Base-by-base conservation (phyloP, 768 basidiomycete genomes). In the Boletus fagicola region DNA sequence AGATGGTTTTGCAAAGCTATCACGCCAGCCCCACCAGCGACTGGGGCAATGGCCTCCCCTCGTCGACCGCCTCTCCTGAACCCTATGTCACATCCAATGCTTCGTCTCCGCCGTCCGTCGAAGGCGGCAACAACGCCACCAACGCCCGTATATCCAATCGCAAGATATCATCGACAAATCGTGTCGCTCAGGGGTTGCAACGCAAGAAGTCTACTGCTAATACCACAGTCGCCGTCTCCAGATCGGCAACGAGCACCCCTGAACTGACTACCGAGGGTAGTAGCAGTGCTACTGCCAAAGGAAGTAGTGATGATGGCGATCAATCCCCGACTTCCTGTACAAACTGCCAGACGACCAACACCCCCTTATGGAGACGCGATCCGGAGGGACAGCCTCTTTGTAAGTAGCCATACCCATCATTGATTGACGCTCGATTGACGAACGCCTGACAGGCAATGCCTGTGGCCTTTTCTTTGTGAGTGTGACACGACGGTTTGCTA, bases 341-440 rank as follows among this genome's bases (percentile, higher is more conserved):
- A 7, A 98, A 98, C 68, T 98, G 95, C 72, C 87, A 91, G 65
- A 98, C 95, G 54, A 95, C 92, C 13, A 97, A 94, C 68, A 98
- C 95, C 39, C 93, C 93, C 10, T 75, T 96, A 46, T 96, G 93
- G 93, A 81, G 93, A 71, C 78, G 93, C 60, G 92, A 96, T 75
- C 91, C 93, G 0, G 93, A 95, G 65, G 93, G 93, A 20, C 92
- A 94, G 66, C 93, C 93, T 33, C 75, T 96, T 51, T 96, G 93
- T 88, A 74, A 78, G 85, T 81, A 30, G 38, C 4, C 38, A 50
- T 28, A 49, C 54, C 7, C 26, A 15, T 53, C 40, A 48, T 58
- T 10, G 33, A 56, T 60, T 62, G 45, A 45, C 52, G 55, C 42
- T 62, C 12, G 38, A 52, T 40, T 66, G 69, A 67, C 52, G 51